Base-by-base conservation (phyloP, 2,329 filamentous ascomycete genomes). In the Calonectria honghensis region DNA sequence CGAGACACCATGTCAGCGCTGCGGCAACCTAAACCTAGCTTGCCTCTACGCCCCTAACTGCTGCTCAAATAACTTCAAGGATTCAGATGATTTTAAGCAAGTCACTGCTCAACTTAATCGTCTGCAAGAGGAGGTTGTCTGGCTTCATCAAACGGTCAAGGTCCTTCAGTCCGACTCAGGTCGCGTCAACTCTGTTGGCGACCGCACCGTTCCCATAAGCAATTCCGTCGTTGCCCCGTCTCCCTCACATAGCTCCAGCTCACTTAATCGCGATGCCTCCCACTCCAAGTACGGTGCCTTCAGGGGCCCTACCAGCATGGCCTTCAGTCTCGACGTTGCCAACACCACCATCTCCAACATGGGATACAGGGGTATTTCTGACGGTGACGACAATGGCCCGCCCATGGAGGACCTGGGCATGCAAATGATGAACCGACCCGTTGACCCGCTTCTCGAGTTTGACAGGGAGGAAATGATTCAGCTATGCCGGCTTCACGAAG, bases 261-360 rank as follows among this genome's bases (percentile, higher is more conserved):
- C 81, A 18, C 75, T 80, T 29, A 85, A 85, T 41, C 85, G 85
- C 51, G 87, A 89, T 41, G 84, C 87, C 35, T 82, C 88, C 3
- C 89, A 89, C 75, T 85, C 86, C 82, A 91, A 87, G 77, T 91
- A 90, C 73, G 91, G 92, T 5, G 90, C 91, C 31, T 98, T 97
- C 82, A 93, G 94, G 72, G 96, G 96, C 0, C 95, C 95, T 1
- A 98, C 95, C 0, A 98, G 95, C 85, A 94, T 93, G 61, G 92
- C 93, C 2, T 98, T 96, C 85, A 96, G 94, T 78, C 91, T 98
- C 37, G 94, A 96, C 76, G 93, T 98, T 18, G 96, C 96, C 45
- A 96, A 95, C 83, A 95, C 91, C 68, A 98, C 96, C 65, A 89
- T 98, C 48, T 94, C 96, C 81, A 96, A 93, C 74, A 98, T 98